Conservation (phyloP, 2,329 filamentous ascomycete species). For the Xylariaceae sp. region DNA sequence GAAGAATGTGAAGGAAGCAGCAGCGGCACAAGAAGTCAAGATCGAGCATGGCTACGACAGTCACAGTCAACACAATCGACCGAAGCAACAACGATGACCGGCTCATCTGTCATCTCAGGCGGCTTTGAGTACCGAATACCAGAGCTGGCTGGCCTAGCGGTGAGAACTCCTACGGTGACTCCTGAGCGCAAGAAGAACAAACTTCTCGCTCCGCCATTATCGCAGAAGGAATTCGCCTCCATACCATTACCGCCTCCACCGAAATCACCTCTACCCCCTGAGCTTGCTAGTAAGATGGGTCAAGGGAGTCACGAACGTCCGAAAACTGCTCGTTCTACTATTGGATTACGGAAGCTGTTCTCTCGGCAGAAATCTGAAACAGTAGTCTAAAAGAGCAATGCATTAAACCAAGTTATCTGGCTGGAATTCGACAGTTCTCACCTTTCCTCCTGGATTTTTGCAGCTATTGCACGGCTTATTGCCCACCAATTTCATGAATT, state of each 20-base stretch:
- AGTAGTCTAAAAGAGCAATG: slow-evolving; percentile 10
- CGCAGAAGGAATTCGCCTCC: slow-evolving; percentile 21
- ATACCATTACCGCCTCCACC: slow-evolving; percentile 27
- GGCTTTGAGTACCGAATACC: slow-evolving; percentile 43
- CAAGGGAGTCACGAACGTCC: slow-evolving; percentile 23
- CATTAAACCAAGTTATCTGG: not conserved
- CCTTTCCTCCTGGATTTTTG: not conserved
- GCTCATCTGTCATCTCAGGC: slow-evolving; percentile 34
- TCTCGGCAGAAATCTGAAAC: slow-evolving; percentile 30
- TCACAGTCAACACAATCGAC: slow-evolving; percentile 34
- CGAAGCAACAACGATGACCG: slow-evolving; percentile 28
- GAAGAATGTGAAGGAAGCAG: slow-evolving; percentile 32
- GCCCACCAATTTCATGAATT: slow-evolving; percentile 5
- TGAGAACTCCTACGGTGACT: slow-evolving; percentile 25
- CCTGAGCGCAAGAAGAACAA: slow-evolving; percentile 34
- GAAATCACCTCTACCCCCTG: slow-evolving; percentile 21
- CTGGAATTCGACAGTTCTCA: not conserved
- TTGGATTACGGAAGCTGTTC: slow-evolving; percentile 36
- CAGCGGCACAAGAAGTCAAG: slow-evolving; percentile 19
- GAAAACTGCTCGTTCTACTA: slow-evolving; percentile 31
- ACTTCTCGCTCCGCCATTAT: slow-evolving; percentile 15
- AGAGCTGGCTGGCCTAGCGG: slow-evolving; percentile 35
- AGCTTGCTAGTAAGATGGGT: not conserved
- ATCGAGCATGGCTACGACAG: slow-evolving; percentile 25
- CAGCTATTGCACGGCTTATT: not conserved